phyloP scores from a whole-genome alignment of 768 basidiomycete species.

The Tricholoma hemisulphureum region DNA sequence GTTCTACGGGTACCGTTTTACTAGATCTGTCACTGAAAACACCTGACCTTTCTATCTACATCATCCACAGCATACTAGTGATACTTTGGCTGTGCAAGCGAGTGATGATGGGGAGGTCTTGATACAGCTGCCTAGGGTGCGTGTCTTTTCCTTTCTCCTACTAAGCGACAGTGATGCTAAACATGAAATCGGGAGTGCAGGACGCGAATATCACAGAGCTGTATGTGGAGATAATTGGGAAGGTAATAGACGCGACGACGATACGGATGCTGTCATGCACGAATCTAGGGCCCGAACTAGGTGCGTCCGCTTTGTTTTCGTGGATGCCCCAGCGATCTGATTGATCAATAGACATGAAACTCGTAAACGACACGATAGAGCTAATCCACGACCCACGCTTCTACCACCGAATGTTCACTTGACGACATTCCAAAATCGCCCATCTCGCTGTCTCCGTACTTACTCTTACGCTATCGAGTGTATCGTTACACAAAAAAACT shows the following conservation, averaged over 20 bases:
- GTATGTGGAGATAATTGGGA: conserved; percentile 69
- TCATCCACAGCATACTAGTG: conserved; percentile 39
- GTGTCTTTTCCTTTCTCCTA: conserved; percentile 11
- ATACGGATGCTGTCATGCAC: conserved; percentile 55
- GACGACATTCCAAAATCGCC: background rate
- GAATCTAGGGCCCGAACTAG: conserved; percentile 60
- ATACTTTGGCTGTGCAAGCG: conserved; percentile 56
- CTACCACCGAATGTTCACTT: conserved; percentile 44
- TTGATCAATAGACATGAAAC: conserved; percentile 46
- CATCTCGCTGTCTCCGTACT: background rate
- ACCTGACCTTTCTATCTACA: background rate
- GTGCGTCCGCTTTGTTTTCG: conserved; percentile 37
- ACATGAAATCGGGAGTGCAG: conserved; percentile 28
- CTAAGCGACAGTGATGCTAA: background rate
- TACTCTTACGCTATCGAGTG: background rate
- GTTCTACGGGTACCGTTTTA: conserved; percentile 45
- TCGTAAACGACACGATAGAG: conserved; percentile 62
- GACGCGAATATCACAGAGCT: conserved; percentile 47
- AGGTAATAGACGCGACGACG: conserved; percentile 50
- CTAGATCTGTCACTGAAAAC: background rate
- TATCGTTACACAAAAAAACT: background rate
- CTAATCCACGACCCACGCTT: conserved; percentile 61
- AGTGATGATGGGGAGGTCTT: conserved; percentile 65
- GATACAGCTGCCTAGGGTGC: conserved; percentile 42
- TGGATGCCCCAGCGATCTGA: background rate